Percentiles rank a stretch among this genome's conserved stretches.
Conservation (phyloP, 2,329 filamentous ascomycete genomes). For the Cladophialophora psammophila region DNA sequence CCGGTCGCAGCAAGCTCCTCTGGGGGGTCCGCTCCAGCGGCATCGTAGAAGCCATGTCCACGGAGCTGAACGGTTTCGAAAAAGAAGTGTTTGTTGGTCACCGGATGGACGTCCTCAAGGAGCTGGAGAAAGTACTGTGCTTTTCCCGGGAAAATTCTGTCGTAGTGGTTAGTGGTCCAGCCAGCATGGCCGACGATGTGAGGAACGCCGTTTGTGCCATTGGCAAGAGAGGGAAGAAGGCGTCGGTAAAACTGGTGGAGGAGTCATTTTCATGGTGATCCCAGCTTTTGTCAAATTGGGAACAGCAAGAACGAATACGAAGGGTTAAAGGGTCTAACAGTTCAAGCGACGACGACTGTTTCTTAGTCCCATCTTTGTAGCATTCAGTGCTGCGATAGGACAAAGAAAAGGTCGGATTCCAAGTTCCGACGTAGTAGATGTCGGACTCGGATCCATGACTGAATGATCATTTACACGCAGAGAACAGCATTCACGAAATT, state of each 20-base stretch:
- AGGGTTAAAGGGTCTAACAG: no score
- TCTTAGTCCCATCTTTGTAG: no score
- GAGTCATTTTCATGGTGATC: conserved; percentile 43
- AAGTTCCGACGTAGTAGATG: no score
- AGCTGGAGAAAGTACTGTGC: conserved; percentile 43
- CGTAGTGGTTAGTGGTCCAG: conserved; percentile 54
- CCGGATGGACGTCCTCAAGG: conserved; percentile 43
- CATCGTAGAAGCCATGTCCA: conserved; percentile 43
- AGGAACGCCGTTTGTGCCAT: conserved; percentile 43
- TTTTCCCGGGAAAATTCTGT: conserved; percentile 37
- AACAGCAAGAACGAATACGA: no score
- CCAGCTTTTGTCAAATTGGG: no score
- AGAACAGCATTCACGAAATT: no score
- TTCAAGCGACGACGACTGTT: no score
- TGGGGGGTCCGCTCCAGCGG: conserved; percentile 27
- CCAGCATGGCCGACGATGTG: conserved; percentile 52
- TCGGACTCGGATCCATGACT: no score
- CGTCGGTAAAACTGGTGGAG: conserved; percentile 42
- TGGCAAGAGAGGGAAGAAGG: conserved; percentile 26
- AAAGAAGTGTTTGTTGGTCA: conserved; percentile 48
- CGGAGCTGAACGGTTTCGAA: conserved; percentile 43
- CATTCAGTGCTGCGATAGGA: no score
- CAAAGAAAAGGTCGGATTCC: no score
- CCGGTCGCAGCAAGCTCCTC: conserved; percentile 36
- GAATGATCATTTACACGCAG: no score